Evolutionary conservation across 768 basidiomycete species (phyloP), one percentile per base, ranked within the genome.

Genomic region (Lentinus tigrinus): DNA sequence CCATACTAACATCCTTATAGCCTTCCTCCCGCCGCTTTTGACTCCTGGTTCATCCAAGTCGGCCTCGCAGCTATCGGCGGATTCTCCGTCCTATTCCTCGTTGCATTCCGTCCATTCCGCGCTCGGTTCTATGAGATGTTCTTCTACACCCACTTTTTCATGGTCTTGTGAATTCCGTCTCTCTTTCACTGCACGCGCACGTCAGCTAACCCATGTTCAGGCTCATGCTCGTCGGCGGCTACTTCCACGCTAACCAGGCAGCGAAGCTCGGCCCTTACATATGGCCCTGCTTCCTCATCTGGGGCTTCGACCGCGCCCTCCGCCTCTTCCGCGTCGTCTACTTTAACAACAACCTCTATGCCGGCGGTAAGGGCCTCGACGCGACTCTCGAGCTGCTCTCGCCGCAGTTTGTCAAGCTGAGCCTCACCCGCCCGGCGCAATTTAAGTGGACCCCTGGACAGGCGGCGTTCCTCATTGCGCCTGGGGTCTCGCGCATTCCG

Each of bases 381-480:
- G 78, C 77, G 0, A 62, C 63, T 23, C 72, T 75, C 1, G 80
- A 82, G 56, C 61, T 78, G 2, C 67, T 83, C 27, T 78, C 78
- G 4, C 74, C 75, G 3, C 72, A 73, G 56, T 77, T 81, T 63
- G 64, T 86, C 23, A 79, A 80, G 13, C 66, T 87, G 11, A 73
- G 74, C 14, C 63, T 84, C 27, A 63, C 65, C 37, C 75, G 79
- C 19, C 77, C 79, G 28, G 68, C 76, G 17, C 75, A 75, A 60
- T 80, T 86, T 73, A 73, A 71, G n/a, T 82, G 81, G 81, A 64
- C 67, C 7, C 75, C 85, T 0, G 85, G 85, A 6, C 85, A 87
- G 68, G 74, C 76, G 38, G 79, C 75, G 0, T 85, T 78, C 62
- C 70, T 87, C 24, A 75, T 73, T 10, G 70, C 85, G 61, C 83